Conservation (phyloP, 345 rosid genomes). For the Pseudoturritis turrita region DNA sequence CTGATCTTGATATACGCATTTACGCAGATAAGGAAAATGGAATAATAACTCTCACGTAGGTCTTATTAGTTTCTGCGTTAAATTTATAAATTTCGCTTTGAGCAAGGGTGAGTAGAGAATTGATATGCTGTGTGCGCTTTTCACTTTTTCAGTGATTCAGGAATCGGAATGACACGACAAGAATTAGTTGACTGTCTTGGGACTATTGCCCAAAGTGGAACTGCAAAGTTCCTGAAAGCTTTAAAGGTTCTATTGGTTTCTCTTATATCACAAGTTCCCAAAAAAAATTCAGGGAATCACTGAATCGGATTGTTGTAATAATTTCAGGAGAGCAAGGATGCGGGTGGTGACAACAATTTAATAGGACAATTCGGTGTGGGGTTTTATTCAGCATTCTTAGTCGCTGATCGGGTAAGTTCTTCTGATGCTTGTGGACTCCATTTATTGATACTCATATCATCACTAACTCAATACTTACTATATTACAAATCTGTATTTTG, state of each 20-base stretch:
- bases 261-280: not conserved
- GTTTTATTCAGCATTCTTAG: conserved; percentile 91
- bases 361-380: conserved; percentile 99
- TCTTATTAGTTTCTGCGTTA: not conserved
- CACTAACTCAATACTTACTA: not conserved
- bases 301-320: conserved; percentile 2
- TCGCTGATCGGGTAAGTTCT: conserved; percentile 66
- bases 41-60: conserved; percentile 66
- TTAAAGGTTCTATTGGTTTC: conserved; percentile 52
- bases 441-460: not conserved
- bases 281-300: not conserved
- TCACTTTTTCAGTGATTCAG: conserved; percentile 62
- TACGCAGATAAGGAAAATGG: conserved; percentile 87
- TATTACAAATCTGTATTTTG: not conserved
- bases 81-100: not conserved
- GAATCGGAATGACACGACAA: conserved; percentile 95
- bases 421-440: not conserved
- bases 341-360: conserved; percentile 72
- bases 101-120: not conserved
- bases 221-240: conserved; percentile 91
- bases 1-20: conserved; percentile 83
- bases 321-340: conserved; percentile 84
- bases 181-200: conserved; percentile 95
- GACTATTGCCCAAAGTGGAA: conserved; percentile 98
- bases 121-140: not conserved